Evolutionary conservation across 345 rosid genomes (phyloP), one percentile per base, ranked within the genome.

Genomic region (Murraya paniculata): DNA sequence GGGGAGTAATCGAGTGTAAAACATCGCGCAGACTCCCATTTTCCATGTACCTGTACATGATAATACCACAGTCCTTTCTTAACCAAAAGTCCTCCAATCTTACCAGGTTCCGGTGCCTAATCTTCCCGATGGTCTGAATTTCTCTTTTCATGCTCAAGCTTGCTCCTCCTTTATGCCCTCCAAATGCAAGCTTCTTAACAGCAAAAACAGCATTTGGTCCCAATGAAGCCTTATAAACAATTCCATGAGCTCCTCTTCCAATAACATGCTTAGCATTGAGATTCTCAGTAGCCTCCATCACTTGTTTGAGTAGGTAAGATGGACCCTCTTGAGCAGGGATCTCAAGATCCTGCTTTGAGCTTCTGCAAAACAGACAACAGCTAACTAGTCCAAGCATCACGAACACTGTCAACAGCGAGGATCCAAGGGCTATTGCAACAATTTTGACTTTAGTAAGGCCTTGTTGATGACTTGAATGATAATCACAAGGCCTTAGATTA

Each of bases 161-260:
- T n/a, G n/a, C n/a, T 8, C 87, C 92, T 22, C 88, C 86, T 75
- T 77, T 84, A 68, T 82, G 82, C 72, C 83, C 89, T 38, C 88
- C 70, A 58, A 88, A 85, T 48, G 27, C 74, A 38, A 94, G 84
- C 84, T 84, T 91, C 83, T 94, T 94, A 13, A 87, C 86, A 2
- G 97, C 98, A 72, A 83, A 92, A 36, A 80, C 81, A 30, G 83
- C 50, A 30, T 86, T 87, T 1, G 86, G 84, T 7, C 80, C 85
- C 73, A 93, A 27, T 18, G 84, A 78, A 33, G 90, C 97, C 85
- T 86, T 93, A 72, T 86, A 94, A 13, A 94, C 93, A 48, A 85
- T 82, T 72, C 98, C 98, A 55, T 94, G 98, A 27, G 88, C 90
- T 77, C 97, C 98, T 80, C 83, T 90, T 33, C 97, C 98, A 10